Evolutionary conservation across 129 eudicot species (phyloP).

Genomic region (sunflower (Helianthus annuus)): HanXRQr2.0-SUNRISE NC_035437.2:8532630-8533129

Average conservation of each 20-base stretch:
- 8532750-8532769: constrained; percentile 99
- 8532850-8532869: not conserved
- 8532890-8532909: not conserved
- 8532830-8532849: constrained; percentile 38
- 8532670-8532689: constrained; percentile 15
- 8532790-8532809: constrained; percentile 98
- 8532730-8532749: constrained; percentile 99
- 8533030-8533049: constrained; percentile 9
- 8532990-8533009: constrained; percentile 48
- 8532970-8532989: constrained; percentile 98
- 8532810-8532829: constrained; percentile 98
- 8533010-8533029: constrained; percentile 9
- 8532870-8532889: constrained; percentile 14
- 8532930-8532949: constrained; percentile 94
- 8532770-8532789: constrained; percentile 92
- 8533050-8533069: constrained; percentile 23
- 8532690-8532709: constrained; percentile 32
- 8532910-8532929: constrained; percentile 70
- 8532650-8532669: constrained; percentile 14
- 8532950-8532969: constrained; percentile 98
- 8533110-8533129: constrained; percentile 94
- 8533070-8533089: constrained; percentile 99
- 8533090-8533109: constrained; percentile 97
- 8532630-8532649: constrained; percentile 10
- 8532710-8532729: constrained; percentile 99